Base-by-base conservation (phyloP, 192 early-diverging fungal species). In the Backusella liffmaniae region DNA sequence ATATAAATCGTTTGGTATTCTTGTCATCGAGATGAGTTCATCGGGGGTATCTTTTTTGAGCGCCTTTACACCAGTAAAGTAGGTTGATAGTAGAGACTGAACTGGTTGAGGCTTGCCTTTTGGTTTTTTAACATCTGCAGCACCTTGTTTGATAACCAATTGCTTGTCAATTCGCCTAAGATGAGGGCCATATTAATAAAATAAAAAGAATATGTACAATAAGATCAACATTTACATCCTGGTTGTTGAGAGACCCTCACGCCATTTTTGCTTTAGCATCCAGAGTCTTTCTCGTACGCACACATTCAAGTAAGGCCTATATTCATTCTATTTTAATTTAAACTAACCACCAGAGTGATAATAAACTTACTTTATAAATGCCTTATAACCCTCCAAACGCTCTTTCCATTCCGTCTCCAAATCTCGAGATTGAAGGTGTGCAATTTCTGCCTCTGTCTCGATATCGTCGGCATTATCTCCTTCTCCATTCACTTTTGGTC, bases 21-120 rank as follows among this genome's bases (percentile, higher is more conserved):
- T 65, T 34, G 32, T 73, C 8, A 23, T 18, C 9, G 73, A 76
- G 26, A 76, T 74, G 7, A 76, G 62, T 74, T 79, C 82, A 65
- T 85, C 84, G 5, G 84, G 84, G 0, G 78, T 81, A 74, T 82
- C 82, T 1, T 74, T 65, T 42, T 81, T 78, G 16, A 67, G 73
- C 36, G 73, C 75, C 59, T 80, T 80, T 13, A 83, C 84, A 16
- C 82, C 84, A 6, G 46, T 18, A 74, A 82, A 85, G 36, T 81
- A 85, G 21, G 51, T 73, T 13, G 84, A 83, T 10, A 85, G 59
- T 13, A 72, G 79, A 21, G 67, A 26, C 36, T 79, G 77, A 9
- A 21, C 18, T 26, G 67, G 42, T 51, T 72, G 68, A 26, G 76
- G 10, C 5, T 23, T 29, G 29, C 5, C n/a, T 39, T 59, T 70